phyloP scores from a whole-genome alignment of 345 rosid genomes.

The Psidium friedrichsthalianum region DNA sequence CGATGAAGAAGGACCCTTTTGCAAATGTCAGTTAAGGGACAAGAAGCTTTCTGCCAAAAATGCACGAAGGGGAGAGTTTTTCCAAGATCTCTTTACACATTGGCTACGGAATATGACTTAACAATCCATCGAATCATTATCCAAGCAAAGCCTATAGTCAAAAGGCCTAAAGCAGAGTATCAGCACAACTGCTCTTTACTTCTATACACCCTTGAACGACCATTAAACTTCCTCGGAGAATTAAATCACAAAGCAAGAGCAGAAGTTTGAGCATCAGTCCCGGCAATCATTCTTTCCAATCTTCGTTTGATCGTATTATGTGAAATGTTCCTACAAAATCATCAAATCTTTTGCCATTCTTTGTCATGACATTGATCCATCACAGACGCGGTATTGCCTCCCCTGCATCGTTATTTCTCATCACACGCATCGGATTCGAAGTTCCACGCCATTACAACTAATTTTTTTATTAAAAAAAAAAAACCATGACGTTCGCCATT shows the following conservation, averaged over 20 bases:
- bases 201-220: not conserved
- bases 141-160: not conserved
- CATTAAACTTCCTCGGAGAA: not conserved
- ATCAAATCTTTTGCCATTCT: not conserved
- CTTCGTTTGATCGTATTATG: not conserved
- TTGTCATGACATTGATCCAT: not conserved
- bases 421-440: not conserved
- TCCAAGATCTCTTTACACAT: not conserved
- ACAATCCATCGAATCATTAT: not conserved
- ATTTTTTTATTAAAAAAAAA: not conserved
- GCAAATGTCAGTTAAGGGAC: not conserved
- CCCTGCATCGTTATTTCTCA: not conserved
- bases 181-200: not conserved
- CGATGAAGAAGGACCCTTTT: slow-evolving; percentile 39
- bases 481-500: not conserved
- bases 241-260: not conserved
- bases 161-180: not conserved
- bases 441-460: not conserved
- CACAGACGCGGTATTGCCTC: not conserved
- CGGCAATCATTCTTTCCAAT: not conserved
- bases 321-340: not conserved
- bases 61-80: not conserved
- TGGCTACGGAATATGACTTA: not conserved
- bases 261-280: not conserved
- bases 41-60: not conserved